Base-by-base conservation (phyloP, 345 rosid species). In the Lepidium aucheri region DNA sequence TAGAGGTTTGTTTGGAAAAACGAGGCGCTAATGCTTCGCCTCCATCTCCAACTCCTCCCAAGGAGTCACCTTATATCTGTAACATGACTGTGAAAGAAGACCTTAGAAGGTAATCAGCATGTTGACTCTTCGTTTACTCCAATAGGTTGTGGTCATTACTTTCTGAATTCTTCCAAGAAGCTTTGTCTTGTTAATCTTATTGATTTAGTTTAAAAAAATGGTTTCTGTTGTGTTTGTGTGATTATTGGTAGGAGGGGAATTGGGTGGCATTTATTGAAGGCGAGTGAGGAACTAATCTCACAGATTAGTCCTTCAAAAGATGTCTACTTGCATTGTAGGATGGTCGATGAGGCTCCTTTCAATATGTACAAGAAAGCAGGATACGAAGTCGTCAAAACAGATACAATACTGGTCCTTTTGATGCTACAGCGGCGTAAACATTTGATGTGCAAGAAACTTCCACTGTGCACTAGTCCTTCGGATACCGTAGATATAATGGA, bases 251-350 rank as follows among this genome's bases (percentile, higher is more conserved):
- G 98, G 94, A 82, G 77, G 65, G 88, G 96, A 41, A 86, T 93
- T 30, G 97, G 96, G 17, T 93, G 97, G 96, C 88, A 90, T 81
- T 92, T 93, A 76, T 77, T 90, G 77, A 90, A 81, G 84, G 96
- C 96, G 15, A 80, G 96, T 67, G 97, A 88, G 82, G 94, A 90
- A 66, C 47, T 93, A 15, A 84, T 93, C 73, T 72, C 83, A 4
- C 82, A 75, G 78, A 79, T 90, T 82, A 64, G 77, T 82, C 60
- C 80, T 34, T 74, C 78, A 1, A 79, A 73, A 61, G 90, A 90
- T 72, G 96, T 85, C 40, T 88, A 86, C 74, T 76, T 93, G 86
- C 97, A 88, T 73, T 93, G 98, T 78, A 82, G 96, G 80, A 81
- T 90, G 84, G 83, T 90, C 62, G 98, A 93, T 55, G 78, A 77